A percentile compares a stretch with the other conserved stretches of the same genome.
Conservation (phyloP, 495 filamentous ascomycete species). For the Xylaria bambusicola region DNA sequence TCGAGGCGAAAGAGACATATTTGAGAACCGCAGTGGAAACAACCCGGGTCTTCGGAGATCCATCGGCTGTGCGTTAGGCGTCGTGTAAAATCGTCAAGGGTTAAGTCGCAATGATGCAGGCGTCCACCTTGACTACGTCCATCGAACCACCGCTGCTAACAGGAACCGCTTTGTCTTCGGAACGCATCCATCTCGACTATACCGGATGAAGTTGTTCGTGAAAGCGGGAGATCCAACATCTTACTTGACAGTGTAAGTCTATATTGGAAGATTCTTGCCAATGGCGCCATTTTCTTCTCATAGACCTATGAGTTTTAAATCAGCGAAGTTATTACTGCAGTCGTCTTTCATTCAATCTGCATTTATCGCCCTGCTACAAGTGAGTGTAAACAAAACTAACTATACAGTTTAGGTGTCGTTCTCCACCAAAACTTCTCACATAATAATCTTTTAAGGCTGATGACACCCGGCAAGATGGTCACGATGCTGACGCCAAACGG, state of each 20-base stretch:
- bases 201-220: neutral
- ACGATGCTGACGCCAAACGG: constrained; percentile 40
- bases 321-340: too few species aligned
- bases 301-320: too few species aligned
- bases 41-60: neutral
- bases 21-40: neutral
- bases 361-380: too few species aligned
- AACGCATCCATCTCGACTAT: neutral
- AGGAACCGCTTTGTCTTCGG: neutral
- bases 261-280: neutral
- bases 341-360: too few species aligned
- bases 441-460: too few species aligned
- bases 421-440: too few species aligned
- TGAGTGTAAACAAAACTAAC: too few species aligned
- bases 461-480: constrained; percentile 27
- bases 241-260: neutral
- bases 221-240: neutral
- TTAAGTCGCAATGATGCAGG: neutral
- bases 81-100: neutral
- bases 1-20: constrained; percentile 10
- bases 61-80: neutral
- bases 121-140: neutral
- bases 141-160: neutral
- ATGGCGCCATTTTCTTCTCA: too few species aligned
- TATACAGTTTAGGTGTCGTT: too few species aligned